Evolutionary conservation across 2,329 filamentous ascomycete genomes (phyloP), one percentile per base, ranked within the genome.

Genomic region (Rhytidhysteron rufulum): DNA sequence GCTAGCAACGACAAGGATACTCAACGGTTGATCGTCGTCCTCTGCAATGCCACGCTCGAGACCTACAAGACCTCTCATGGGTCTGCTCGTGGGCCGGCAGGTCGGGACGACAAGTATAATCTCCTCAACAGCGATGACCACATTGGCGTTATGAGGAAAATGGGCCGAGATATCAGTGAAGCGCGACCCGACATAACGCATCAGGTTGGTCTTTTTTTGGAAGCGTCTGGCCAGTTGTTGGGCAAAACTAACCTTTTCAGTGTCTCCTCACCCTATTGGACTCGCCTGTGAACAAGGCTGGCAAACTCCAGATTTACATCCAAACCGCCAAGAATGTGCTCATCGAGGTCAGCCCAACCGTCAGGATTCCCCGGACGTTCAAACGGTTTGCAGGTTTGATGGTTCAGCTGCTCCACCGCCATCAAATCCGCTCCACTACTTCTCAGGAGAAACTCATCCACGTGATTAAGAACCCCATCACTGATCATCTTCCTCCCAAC

Each of bases 81-180:
- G 45, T 79, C 83, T 15, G 66, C 77, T 62, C 66, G 79, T 63
- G 68, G 81, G 65, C 73, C 81, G 22, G 72, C 77, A 42, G 79
- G 80, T 45, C 81, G 86, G 37, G 90, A 96, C 58, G 91, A 96
- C 65, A 97, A 97, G 69, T 98, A 95, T 70, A 95, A 91, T 46
- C 76, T 98, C 38, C 82, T 98, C 60, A 98, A 98, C 76, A 96
- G 90, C 69, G 93, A 98, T 63, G 93, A 98, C 70, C 93, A 98
- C 66, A 98, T 98, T 54, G 93, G 93, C 48, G 86, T 97, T 51
- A 95, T 98, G 89, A 85, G 93, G 60, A 98, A 97, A 76, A 97
- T 97, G 91, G 95, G 95, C 66, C 80, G 93, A 55, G 93, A 98
- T 65, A 97, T 98, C 52, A 96, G 90, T 66, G 93, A 98, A 69